Base-by-base conservation (phyloP, 1,284 basidiomycete genomes). In the Thelephora terrestris region DNA sequence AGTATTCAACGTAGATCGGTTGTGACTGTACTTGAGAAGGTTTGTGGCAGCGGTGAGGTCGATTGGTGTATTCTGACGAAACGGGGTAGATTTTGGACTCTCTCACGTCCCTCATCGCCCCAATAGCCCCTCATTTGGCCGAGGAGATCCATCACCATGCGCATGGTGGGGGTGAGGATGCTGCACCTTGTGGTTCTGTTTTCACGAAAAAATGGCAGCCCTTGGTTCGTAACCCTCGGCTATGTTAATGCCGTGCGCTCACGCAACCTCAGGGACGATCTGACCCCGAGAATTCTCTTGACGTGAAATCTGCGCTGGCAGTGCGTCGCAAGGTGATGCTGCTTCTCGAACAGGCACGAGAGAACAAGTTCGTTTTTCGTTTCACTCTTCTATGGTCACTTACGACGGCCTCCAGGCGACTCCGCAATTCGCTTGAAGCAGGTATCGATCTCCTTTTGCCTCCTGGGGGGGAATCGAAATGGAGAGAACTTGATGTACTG, bases 111-210 rank as follows among this genome's bases (percentile, higher is more conserved):
- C 74, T 93, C 14, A 70, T 95, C 39, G 90, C 91, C 0, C 96
- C 95, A 0, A 82, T 98, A 24, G 71, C 89, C 4, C 95, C 96
- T 2, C 88, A 96, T 61, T 75, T 98, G 2, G 88, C 91, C 0
- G 94, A 98, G 66, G 95, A 99, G 62, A 79, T 96, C 44, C 75
- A 88, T 57, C 72, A 79, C 42, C 71, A 62, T 24, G 61, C 66
- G 54, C 59, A 66, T 49, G 55, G 57, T 17, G 60, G 65, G 18
- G 55, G 57, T 20, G 62, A 64, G 4, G 47, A 49, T 2, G 54
- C 53, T 0, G 43, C 58, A 0, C 3, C 7, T 14, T n/a, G n/a
- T 18, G 21, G 21, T 4, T 87, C 85, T 0, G 73, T 87, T 17
- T 92, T 91, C 57, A 66, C 71, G 51, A 69, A 67, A 3, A 67